These are phyloP conservation scores for Hevea brasiliensis DNA, from an alignment of 345 rosid species.

Conservation along the genomic window DNA sequence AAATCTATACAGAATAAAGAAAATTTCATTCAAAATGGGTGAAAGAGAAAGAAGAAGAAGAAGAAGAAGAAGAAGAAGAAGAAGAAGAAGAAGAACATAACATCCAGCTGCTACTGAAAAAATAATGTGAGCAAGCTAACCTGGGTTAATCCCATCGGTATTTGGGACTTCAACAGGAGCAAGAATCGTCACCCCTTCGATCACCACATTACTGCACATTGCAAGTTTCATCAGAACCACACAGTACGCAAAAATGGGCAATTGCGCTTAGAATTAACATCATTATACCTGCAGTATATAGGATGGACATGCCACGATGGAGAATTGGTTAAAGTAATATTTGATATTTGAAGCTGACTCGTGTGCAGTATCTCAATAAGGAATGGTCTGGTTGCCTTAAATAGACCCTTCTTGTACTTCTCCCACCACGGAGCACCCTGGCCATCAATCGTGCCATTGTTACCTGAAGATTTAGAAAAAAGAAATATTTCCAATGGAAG, in stretches of 20 bases:
- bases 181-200: conserved; percentile 53
- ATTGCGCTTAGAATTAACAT: not conserved
- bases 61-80: too few relatives aligned
- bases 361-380: conserved; percentile 56
- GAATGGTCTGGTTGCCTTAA: conserved; percentile 49
- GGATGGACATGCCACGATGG: conserved; percentile 67
- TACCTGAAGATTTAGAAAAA: conserved; percentile 32
- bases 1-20: too few relatives aligned
- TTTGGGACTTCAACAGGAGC: conserved; percentile 75
- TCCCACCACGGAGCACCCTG: conserved; percentile 73
- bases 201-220: conserved; percentile 40
- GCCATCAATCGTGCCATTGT: conserved; percentile 66
- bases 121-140: conserved; percentile 26
- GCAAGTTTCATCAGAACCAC: not conserved
- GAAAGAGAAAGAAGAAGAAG: too few relatives aligned
- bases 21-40: not conserved
- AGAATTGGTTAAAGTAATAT: conserved; percentile 52
- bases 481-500: not conserved
- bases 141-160: conserved; percentile 89
- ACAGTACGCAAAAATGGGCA: not conserved
- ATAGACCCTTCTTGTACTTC: conserved; percentile 36
- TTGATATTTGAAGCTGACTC: conserved; percentile 43
- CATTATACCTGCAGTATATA: conserved; percentile 52
- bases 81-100: too few relatives aligned
- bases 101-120: not conserved